These are phyloP conservation scores for Herpotrichia juniperi DNA, from an alignment of 2,329 filamentous ascomycete species.

Conservation along the genomic window DNA sequence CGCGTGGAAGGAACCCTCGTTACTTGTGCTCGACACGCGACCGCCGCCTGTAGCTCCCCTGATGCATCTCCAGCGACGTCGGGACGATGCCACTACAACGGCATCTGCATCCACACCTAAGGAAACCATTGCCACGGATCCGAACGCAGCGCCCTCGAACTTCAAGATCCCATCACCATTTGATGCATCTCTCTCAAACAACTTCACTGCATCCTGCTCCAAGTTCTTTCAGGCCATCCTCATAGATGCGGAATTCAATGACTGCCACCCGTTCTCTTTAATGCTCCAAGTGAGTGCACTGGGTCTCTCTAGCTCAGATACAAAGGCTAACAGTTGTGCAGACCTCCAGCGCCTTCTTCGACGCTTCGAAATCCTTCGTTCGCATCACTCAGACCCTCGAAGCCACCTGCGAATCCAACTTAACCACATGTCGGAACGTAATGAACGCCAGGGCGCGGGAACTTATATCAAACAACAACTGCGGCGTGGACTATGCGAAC, in stretches of 20 bases:
- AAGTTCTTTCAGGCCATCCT: conserved; percentile 73
- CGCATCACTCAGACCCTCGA: conserved; percentile 80
- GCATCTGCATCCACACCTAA: conserved; percentile 29
- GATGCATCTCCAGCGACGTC: conserved; percentile 32
- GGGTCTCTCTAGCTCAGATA: conserved; percentile 4
- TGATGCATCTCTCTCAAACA: conserved; percentile 57
- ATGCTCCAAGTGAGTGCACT: conserved; percentile 70
- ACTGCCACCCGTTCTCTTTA: conserved; percentile 83
- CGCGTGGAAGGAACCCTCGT: conserved; percentile 35
- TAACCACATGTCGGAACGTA: conserved; percentile 67
- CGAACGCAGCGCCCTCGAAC: conserved; percentile 19
- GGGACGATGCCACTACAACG: conserved; percentile 30
- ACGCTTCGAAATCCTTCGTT: conserved; percentile 72
- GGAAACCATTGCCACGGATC: conserved; percentile 31
- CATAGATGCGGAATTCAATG: conserved; percentile 67
- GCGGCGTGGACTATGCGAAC: conserved; percentile 71
- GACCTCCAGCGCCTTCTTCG: conserved; percentile 86
- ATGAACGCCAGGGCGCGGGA: conserved; percentile 70
- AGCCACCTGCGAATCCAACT: conserved; percentile 73
- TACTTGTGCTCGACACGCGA: conserved; percentile 35
- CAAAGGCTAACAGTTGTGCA: conserved; percentile 43
- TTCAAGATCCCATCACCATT: conserved; percentile 51
- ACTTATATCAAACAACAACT: conserved; percentile 68
- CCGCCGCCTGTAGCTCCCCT: conserved; percentile 36
- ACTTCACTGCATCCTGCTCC: conserved; percentile 65